Evolutionary conservation across 2,329 filamentous ascomycete species (phyloP).

Genomic region (Aschersonia sp.): DNA sequence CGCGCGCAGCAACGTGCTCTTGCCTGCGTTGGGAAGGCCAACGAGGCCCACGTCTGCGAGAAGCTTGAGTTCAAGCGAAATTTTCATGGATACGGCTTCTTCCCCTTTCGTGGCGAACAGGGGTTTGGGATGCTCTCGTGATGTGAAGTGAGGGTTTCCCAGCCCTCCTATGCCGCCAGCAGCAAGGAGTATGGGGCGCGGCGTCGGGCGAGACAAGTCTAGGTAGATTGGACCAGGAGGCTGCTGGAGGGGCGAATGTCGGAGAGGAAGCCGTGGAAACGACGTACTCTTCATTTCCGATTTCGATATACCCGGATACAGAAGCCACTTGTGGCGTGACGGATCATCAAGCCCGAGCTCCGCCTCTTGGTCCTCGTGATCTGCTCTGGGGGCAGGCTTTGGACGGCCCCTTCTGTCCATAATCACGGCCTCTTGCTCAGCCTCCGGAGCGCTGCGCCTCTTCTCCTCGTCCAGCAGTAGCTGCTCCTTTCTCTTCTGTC

Average conservation of each 20-base stretch:
- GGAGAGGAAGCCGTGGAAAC: constrained; percentile 35
- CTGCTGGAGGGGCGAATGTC: constrained; percentile 46
- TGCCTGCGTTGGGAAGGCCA: constrained; percentile 88
- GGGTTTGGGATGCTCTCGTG: constrained; percentile 58
- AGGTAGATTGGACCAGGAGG: constrained; percentile 58
- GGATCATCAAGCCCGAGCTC: constrained; percentile 28
- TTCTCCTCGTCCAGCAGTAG: constrained; percentile 19
- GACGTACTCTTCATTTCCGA: constrained; percentile 46
- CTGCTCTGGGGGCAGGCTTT: constrained; percentile 5
- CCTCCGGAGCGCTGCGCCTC: constrained; percentile 4
- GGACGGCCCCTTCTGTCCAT: constrained; percentile 3
- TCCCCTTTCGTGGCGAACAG: constrained; percentile 85
- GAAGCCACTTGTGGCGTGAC: constrained; percentile 61
- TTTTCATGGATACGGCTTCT: constrained; percentile 57
- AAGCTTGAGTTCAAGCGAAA: constrained; percentile 87
- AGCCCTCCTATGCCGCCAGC: constrained; percentile 80
- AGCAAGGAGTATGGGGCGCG: constrained; percentile 70
- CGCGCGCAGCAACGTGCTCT: constrained; percentile 79
- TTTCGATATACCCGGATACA: constrained; percentile 66
- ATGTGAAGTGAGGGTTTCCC: constrained; percentile 86
- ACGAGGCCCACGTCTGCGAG: constrained; percentile 91
- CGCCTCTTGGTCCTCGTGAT: constrained; percentile 20
- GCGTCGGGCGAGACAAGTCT: constrained; percentile 63
- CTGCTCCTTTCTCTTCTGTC: constrained; percentile 16
- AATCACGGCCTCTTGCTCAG: constrained; percentile 3